Evolutionary conservation across 345 rosid genomes (phyloP).

Genomic region (Excoecaria agallocha): DNA sequence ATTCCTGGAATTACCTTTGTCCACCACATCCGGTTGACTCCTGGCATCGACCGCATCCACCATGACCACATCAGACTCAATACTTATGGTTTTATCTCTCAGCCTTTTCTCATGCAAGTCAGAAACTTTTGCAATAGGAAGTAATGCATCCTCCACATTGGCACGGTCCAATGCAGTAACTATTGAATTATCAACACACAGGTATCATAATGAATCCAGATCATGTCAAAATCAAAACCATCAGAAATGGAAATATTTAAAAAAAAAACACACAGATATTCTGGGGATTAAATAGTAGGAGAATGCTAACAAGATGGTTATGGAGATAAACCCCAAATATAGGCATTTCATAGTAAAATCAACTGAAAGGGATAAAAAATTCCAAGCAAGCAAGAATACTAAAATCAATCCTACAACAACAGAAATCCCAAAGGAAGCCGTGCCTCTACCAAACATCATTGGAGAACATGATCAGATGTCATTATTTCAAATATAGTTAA

Average conservation of each 20-base stretch:
- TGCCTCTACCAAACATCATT: conserved; percentile 3
- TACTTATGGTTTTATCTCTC: conserved; percentile 26
- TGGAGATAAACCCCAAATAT: not conserved
- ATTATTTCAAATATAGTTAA: not conserved
- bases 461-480: not conserved
- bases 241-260: not conserved
- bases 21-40: conserved; percentile 36
- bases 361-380: not conserved
- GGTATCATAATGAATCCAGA: conserved; percentile 9
- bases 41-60: conserved; percentile 39
- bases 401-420: not conserved
- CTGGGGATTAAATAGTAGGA: not conserved
- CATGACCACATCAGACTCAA: conserved; percentile 43
- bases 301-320: not conserved
- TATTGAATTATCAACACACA: conserved; percentile 34
- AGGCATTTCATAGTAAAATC: not conserved
- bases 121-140: conserved; percentile 61
- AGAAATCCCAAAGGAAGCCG: not conserved
- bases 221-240: not conserved
- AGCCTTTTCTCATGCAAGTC: conserved; percentile 41
- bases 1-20: conserved; percentile 38
- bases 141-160: conserved; percentile 78
- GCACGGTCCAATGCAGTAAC: conserved; percentile 89
- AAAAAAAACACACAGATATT: no score
- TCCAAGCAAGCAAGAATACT: conserved; percentile 2